Percentiles rank a stretch among this genome's conserved stretches.
Conservation (phyloP, 2,329 filamentous ascomycete species). For the Pseudogymnoascus sp. region DNA sequence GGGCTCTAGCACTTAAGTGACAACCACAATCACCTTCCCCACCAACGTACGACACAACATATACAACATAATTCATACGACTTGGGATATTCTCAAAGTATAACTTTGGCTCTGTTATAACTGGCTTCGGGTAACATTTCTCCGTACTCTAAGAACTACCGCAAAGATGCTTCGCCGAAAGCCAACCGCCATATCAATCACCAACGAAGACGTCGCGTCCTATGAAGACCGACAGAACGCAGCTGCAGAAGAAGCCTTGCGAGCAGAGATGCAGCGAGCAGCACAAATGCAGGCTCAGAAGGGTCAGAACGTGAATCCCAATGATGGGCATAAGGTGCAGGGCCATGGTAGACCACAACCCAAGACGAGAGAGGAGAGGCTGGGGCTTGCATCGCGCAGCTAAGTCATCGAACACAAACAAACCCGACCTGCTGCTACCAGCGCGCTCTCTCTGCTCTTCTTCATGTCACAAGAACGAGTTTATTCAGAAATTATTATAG, state of each 20-base stretch:
- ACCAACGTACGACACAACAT: background rate
- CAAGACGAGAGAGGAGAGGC: conserved; percentile 30
- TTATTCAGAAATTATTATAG: conserved; percentile 27
- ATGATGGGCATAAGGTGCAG: conserved; percentile 18
- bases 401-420: background rate
- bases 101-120: background rate
- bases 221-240: conserved; percentile 56
- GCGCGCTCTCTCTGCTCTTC: conserved; percentile 21
- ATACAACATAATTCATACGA: background rate
- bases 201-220: conserved; percentile 58
- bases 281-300: conserved; percentile 19
- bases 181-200: conserved; percentile 59
- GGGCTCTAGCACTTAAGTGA: background rate
- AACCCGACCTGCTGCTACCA: background rate
- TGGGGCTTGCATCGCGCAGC: conserved; percentile 25
- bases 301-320: conserved; percentile 18
- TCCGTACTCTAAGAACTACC: background rate
- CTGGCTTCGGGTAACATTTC: background rate
- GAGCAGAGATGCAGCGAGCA: conserved; percentile 16
- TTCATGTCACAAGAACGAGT: conserved; percentile 38
- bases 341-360: conserved; percentile 18
- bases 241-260: conserved; percentile 25
- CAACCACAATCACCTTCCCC: conserved; percentile 1
- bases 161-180: conserved; percentile 55
- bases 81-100: background rate